Evolutionary conservation across 1,284 basidiomycete genomes (phyloP).

Genomic region (Heterobasidion annosum): DNA sequence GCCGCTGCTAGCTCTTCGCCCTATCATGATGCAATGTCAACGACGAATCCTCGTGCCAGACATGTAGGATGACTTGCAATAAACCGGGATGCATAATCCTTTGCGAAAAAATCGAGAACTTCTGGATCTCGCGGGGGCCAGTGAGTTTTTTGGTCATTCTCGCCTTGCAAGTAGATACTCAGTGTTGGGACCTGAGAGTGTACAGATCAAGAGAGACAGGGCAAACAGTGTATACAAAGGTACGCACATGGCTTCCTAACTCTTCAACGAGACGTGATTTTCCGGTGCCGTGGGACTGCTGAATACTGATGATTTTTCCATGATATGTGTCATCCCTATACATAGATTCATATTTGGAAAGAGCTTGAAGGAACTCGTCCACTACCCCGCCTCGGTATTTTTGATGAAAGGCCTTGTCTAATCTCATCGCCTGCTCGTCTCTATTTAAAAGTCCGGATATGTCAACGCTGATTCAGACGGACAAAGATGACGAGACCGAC

Average conservation of each 20-base stretch:
- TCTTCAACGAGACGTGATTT: slow-evolving; percentile 1
- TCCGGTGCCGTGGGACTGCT: background rate
- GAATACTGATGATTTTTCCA: background rate
- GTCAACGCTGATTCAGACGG: too few relatives aligned
- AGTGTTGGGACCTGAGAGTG: background rate
- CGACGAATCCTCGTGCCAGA: background rate
- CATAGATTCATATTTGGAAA: background rate
- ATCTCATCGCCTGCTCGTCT: background rate
- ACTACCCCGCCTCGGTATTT: background rate
- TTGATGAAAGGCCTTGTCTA: background rate
- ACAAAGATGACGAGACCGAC: too few relatives aligned
- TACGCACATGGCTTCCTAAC: background rate
- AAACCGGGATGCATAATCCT: background rate
- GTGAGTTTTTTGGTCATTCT: too few relatives aligned
- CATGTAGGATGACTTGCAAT: background rate
- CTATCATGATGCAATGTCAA: background rate
- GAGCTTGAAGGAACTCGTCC: background rate
- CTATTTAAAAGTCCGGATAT: background rate
- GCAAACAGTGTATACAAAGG: background rate
- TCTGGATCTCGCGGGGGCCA: background rate
- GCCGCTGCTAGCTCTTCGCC: background rate
- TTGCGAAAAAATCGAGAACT: background rate
- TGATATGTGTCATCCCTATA: background rate
- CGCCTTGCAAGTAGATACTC: background rate
- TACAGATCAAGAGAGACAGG: background rate